Evolutionary conservation across 768 basidiomycete species (phyloP).

Genomic region (Baorangia bicolor): DNA sequence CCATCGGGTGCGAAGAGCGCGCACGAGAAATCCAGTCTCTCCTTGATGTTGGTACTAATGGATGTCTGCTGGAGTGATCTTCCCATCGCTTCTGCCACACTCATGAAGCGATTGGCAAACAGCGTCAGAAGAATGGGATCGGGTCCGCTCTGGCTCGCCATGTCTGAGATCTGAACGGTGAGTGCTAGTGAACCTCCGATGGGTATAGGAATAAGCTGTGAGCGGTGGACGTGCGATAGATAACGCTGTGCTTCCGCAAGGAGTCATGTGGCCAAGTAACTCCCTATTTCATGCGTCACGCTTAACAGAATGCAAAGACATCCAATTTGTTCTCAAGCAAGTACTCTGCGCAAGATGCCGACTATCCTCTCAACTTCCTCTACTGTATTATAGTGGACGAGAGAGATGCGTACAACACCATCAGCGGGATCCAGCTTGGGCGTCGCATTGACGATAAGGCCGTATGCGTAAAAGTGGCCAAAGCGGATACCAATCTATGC

Average conservation of each 20-base stretch:
- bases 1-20: slow-evolving; percentile 95
- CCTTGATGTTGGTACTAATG: slow-evolving; percentile 93
- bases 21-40: slow-evolving; percentile 92
- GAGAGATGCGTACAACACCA: slow-evolving; percentile 70
- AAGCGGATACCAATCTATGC: slow-evolving; percentile 72
- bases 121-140: slow-evolving; percentile 89
- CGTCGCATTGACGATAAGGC: slow-evolving; percentile 48
- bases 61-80: slow-evolving; percentile 86
- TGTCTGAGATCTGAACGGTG: slow-evolving; percentile 3
- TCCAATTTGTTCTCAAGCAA: slow-evolving; percentile 25
- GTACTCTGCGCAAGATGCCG: slow-evolving; percentile 49
- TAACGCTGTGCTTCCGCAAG: neutral
- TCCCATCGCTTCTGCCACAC: slow-evolving; percentile 95
- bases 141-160: slow-evolving; percentile 40
- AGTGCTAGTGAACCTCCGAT: neutral
- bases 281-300: neutral
- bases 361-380: slow-evolving; percentile 67
- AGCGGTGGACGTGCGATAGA: neutral
- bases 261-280: slow-evolving; percentile 1
- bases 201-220: too few relatives aligned
- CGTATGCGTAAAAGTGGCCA: slow-evolving; percentile 79
- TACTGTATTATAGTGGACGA: slow-evolving; percentile 80
- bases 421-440: slow-evolving; percentile 62
- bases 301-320: neutral
- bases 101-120: slow-evolving; percentile 97